Base-by-base conservation (phyloP, 2,329 filamentous ascomycete genomes). In the Fusarium miscanthi region DNA sequence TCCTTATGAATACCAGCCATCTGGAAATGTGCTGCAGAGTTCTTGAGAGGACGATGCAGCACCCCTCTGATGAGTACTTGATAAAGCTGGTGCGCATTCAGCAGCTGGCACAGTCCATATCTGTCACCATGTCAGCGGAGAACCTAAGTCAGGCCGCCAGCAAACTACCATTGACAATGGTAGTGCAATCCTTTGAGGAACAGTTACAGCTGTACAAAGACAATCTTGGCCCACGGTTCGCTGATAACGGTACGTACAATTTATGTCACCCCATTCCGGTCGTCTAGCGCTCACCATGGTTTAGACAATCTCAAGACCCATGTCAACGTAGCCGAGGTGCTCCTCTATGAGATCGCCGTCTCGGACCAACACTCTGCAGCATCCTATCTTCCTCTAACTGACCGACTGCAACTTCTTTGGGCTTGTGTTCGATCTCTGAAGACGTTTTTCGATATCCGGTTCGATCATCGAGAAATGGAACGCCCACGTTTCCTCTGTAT, bases 41-140 rank as follows among this genome's bases (percentile, higher is more conserved):
- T 14, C 80, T 88, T 13, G 82, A 84, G 58, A 75, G 78, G n/a
- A 80, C 78, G 19, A 82, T 80, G 72, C 84, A 86, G 63, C 80
- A 81, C 43, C 80, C 83, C 0, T 83, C 82, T 1, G 86, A 88
- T 56, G 77, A 81, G 46, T 81, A 84, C 9, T 78, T 87, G 9
- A 79, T 86, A 16, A 80, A 84, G 60, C 80, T 88, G 8, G 82
- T 87, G 68, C 82, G 81, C 63, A 81, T 84, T 11, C 86, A 88
- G 77, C 84, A 85, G 72, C 79, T 88, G 2, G 79, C 84, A 2
- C 86, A 88, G 72, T 81, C 82, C 9, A 86, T 87, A 43, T 82
- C 82, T 9, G 74, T 83, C 33, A 82, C 83, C 3, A 80, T 86
- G 70, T 75, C 72, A 43, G 77, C 74, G 70, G 80, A 77, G 7